A percentile compares a stretch with the other conserved stretches of the same genome.
These are phyloP conservation scores for Cytospora paraplurivora DNA, from an alignment of 2,329 filamentous ascomycete genomes.

Conservation along the genomic window DNA sequence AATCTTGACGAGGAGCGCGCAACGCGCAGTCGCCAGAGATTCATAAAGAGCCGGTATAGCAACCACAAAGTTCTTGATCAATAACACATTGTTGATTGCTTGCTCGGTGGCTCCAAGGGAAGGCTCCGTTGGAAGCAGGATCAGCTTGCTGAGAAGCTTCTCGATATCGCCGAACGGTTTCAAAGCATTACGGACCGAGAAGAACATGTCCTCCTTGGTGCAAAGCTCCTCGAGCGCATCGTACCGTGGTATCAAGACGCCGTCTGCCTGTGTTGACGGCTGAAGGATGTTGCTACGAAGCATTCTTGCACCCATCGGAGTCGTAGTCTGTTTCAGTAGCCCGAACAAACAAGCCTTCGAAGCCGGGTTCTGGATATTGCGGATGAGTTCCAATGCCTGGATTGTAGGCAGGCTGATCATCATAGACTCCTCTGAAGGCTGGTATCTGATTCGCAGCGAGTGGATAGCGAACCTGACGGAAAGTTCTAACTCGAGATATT, in stretches of 20 bases:
- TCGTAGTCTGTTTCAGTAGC: conserved; percentile 79
- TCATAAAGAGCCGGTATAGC: conserved; percentile 68
- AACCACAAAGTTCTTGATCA: conserved; percentile 79
- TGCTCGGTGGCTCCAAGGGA: conserved; percentile 74
- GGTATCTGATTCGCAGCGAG: conserved; percentile 82
- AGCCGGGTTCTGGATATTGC: conserved; percentile 76
- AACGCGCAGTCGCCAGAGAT: conserved; percentile 65
- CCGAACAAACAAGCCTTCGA: conserved; percentile 85
- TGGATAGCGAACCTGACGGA: conserved; percentile 71
- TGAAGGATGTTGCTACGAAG: conserved; percentile 86
- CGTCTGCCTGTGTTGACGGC: conserved; percentile 70
- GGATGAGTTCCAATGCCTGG: conserved; percentile 82
- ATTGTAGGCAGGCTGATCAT: conserved; percentile 92
- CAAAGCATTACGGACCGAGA: conserved; percentile 70
- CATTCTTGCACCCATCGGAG: conserved; percentile 84
- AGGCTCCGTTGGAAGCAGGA: conserved; percentile 69
- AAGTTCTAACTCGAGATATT: conserved; percentile 74
- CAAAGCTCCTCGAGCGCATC: conserved; percentile 83
- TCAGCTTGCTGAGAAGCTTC: conserved; percentile 78
- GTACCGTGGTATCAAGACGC: conserved; percentile 71
- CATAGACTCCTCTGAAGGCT: conserved; percentile 89
- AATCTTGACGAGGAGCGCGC: conserved; percentile 67
- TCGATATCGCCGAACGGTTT: conserved; percentile 79
- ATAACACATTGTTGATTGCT: conserved; percentile 82
- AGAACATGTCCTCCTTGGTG: conserved; percentile 83